Percentiles rank a stretch among this genome's conserved stretches.
Evolutionary conservation across 2,329 filamentous ascomycete species (phyloP).

Genomic region (Monilinia aucupariae): DNA sequence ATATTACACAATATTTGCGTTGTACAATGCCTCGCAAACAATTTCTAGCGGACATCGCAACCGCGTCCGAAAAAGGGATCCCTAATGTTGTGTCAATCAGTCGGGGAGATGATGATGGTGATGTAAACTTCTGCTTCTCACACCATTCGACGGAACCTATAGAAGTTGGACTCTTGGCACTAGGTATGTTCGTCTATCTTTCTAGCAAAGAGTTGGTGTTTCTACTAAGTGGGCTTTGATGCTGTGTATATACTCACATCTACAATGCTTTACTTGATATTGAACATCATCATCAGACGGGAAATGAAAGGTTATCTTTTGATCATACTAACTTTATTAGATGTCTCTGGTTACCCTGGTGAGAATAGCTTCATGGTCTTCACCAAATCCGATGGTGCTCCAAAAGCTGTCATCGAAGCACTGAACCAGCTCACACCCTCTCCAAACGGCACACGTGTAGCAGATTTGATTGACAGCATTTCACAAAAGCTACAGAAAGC

Average conservation of each 20-base stretch:
- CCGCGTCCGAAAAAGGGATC: constrained; percentile 39
- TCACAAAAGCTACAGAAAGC: constrained; percentile 26
- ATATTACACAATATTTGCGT: background rate
- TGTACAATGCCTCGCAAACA: constrained; percentile 57
- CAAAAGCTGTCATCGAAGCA: constrained; percentile 38
- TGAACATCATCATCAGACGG: too few species aligned
- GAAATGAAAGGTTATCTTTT: constrained; percentile 13
- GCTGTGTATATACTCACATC: too few species aligned
- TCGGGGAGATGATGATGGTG: constrained; percentile 64
- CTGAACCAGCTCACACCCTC: constrained; percentile 29
- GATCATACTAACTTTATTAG: constrained; percentile 30
- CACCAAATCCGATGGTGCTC: constrained; percentile 43
- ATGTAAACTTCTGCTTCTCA: constrained; percentile 58
- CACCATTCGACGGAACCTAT: constrained; percentile 27
- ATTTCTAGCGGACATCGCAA: constrained; percentile 54
- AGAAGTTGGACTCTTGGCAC: constrained; percentile 28
- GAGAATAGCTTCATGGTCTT: constrained; percentile 49
- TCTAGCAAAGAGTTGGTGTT: background rate
- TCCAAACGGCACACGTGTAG: constrained; percentile 25
- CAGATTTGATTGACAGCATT: constrained; percentile 27
- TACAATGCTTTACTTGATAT: background rate
- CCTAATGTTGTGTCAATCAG: constrained; percentile 49
- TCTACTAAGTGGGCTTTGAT: background rate
- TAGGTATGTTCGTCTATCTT: constrained; percentile 22
- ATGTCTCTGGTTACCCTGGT: constrained; percentile 52